Evolutionary conservation across 2,329 filamentous ascomycete species (phyloP).

Genomic region (Xylariaceae sp.): DNA sequence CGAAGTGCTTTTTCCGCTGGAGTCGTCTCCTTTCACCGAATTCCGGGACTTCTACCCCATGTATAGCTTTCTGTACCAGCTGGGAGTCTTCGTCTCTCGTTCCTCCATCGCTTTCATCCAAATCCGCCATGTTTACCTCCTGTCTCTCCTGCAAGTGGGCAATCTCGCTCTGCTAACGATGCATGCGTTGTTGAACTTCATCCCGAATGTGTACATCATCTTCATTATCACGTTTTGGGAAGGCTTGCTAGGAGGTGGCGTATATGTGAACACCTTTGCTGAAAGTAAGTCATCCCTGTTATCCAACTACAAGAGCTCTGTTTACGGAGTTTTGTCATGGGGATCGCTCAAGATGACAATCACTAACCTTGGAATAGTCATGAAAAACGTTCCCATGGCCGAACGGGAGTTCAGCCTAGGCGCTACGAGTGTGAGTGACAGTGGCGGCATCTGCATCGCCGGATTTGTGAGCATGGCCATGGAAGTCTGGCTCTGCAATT

Average conservation of each 20-base stretch:
- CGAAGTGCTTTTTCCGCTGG: slow-evolving; percentile 69
- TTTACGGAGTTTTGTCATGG: no score
- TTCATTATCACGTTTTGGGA: slow-evolving; percentile 91
- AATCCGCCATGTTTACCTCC: slow-evolving; percentile 73
- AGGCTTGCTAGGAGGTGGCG: slow-evolving; percentile 79
- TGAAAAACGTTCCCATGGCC: slow-evolving; percentile 68
- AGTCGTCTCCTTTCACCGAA: slow-evolving; percentile 68
- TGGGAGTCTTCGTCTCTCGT: slow-evolving; percentile 90
- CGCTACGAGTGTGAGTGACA: slow-evolving; percentile 88
- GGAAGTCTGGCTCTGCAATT: slow-evolving; percentile 76
- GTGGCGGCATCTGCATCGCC: slow-evolving; percentile 82
- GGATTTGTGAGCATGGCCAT: slow-evolving; percentile 77
- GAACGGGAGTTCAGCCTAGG: slow-evolving; percentile 89
- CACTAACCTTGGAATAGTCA: slow-evolving; percentile 39
- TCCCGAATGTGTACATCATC: slow-evolving; percentile 81
- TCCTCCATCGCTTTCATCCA: slow-evolving; percentile 85
- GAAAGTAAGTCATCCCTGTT: slow-evolving; percentile 45
- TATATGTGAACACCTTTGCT: slow-evolving; percentile 95
- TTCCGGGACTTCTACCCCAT: slow-evolving; percentile 90
- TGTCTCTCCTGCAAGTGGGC: slow-evolving; percentile 72
- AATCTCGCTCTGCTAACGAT: slow-evolving; percentile 70
- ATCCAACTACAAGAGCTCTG: not conserved
- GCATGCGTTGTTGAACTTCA: slow-evolving; percentile 74
- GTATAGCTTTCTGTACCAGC: slow-evolving; percentile 90
- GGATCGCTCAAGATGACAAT: not conserved